Percentiles rank a stretch among this genome's conserved stretches.
phyloP scores from a whole-genome alignment of 1,284 basidiomycete species.

The Ustilago cynodontis region DNA sequence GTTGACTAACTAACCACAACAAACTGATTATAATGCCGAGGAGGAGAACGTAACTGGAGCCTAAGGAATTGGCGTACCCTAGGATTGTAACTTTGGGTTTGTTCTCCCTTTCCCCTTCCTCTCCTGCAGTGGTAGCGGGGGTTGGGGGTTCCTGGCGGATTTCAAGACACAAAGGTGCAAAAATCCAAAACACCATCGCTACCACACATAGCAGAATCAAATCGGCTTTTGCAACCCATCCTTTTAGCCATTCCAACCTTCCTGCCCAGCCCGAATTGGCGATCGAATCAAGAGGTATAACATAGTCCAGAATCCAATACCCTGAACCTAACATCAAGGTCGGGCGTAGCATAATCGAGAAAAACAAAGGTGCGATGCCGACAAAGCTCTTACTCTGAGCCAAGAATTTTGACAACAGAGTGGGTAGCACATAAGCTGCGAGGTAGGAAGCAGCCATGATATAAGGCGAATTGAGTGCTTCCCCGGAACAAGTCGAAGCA shows the following conservation, averaged over 20 bases:
- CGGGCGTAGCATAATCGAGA: conserved; percentile 59
- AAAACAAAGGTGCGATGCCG: conserved; percentile 53
- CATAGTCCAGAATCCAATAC: conserved; percentile 63
- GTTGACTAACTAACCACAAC: conserved; percentile 78
- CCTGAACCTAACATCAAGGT: conserved; percentile 58
- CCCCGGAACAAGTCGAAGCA: conserved; percentile 40
- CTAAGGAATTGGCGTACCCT: conserved; percentile 91
- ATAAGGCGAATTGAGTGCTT: conserved; percentile 57
- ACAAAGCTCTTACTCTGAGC: conserved; percentile 49
- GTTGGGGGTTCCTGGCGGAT: conserved; percentile 50
- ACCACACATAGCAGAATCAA: conserved; percentile 35
- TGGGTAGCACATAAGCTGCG: conserved; percentile 48
- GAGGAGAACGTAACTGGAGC: conserved; percentile 86
- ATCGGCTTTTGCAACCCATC: conserved; percentile 43
- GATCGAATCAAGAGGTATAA: conserved; percentile 24
- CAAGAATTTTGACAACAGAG: conserved; percentile 38
- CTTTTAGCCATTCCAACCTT: conserved; percentile 48
- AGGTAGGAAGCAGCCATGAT: conserved; percentile 48
- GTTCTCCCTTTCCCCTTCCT: conserved; percentile 12
- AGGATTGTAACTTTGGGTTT: conserved; percentile 75
- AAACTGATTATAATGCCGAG: conserved; percentile 78
- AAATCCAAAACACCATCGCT: conserved; percentile 56
- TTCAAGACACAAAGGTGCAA: conserved; percentile 65
- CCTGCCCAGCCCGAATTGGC: conserved; percentile 14
- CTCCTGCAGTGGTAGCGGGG: background rate